phyloP scores from a whole-genome alignment of 1,284 basidiomycete species.

The Pyrrhoderma noxium region DNA sequence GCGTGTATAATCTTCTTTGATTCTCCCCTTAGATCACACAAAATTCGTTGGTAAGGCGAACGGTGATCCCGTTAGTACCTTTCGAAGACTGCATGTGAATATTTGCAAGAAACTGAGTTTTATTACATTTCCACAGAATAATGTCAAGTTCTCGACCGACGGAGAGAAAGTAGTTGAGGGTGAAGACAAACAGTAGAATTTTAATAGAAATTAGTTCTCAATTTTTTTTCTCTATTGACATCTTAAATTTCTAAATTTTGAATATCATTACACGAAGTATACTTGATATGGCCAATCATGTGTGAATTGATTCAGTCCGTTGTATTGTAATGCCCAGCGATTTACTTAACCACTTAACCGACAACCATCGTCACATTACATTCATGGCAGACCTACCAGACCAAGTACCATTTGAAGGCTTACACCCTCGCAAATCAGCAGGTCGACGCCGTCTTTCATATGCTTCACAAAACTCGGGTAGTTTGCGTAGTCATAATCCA shows the following conservation, averaged over 20 bases:
- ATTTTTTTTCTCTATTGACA: neutral
- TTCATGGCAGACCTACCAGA: constrained; percentile 15
- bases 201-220: neutral
- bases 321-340: too few relatives aligned
- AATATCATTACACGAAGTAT: neutral
- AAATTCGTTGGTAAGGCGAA: constrained; percentile 81
- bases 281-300: neutral
- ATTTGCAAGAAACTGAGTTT: constrained; percentile 4
- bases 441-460: constrained; percentile 12
- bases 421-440: constrained; percentile 4
- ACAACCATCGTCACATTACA: constrained; percentile 1
- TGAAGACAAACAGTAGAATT: constrained; percentile 39
- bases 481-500: constrained; percentile 6
- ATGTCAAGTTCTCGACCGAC: constrained; percentile 74
- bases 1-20: constrained; percentile 13
- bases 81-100: constrained; percentile 1
- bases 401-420: constrained; percentile 11
- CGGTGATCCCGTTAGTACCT: constrained; percentile 46
- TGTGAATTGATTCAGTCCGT: too few relatives aligned
- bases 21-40: constrained; percentile 61
- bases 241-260: neutral
- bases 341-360: neutral
- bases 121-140: constrained; percentile 40
- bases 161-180: constrained; percentile 70
- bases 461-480: constrained; percentile 13